Conservation (phyloP, 1,139 yeast genomes). For the Yamadazyma oceani region DNA sequence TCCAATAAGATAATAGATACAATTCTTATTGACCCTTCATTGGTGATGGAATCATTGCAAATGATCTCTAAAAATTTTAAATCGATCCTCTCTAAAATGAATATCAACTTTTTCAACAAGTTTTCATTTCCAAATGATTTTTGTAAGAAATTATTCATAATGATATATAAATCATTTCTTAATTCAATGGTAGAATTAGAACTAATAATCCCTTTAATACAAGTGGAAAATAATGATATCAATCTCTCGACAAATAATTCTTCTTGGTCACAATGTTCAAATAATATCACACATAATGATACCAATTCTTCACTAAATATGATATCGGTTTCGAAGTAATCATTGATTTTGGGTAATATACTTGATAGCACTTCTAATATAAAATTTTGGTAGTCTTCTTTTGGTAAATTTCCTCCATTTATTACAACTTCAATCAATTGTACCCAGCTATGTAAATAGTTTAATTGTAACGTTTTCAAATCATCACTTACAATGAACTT, state of each 20-base stretch:
- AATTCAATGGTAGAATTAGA: constrained; percentile 66
- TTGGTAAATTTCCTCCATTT: constrained; percentile 46
- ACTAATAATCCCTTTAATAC: constrained; percentile 69
- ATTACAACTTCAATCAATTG: constrained; percentile 73
- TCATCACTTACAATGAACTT: constrained; percentile 45
- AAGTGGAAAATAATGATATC: constrained; percentile 68
- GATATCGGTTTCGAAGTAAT: constrained; percentile 66
- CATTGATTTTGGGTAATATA: constrained; percentile 73
- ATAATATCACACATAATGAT: constrained; percentile 69
- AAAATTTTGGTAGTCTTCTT: constrained; percentile 49
- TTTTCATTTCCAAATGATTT: constrained; percentile 41
- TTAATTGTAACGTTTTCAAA: constrained; percentile 54
- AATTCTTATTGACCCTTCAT: constrained; percentile 77
- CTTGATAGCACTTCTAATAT: constrained; percentile 75
- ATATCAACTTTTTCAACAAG: constrained; percentile 47
- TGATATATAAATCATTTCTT: constrained; percentile 76
- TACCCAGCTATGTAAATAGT: constrained; percentile 79
- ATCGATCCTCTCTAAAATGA: constrained; percentile 58
- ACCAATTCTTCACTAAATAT: constrained; percentile 74
- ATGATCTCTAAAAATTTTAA: constrained; percentile 62
- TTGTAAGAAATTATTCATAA: constrained; percentile 67
- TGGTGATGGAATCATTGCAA: constrained; percentile 75
- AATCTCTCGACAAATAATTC: constrained; percentile 47
- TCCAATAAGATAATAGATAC: constrained; percentile 76
- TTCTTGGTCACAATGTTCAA: constrained; percentile 53